Evolutionary conservation across 2,329 filamentous ascomycete genomes (phyloP), one percentile per base, ranked within the genome.

Genomic region (Penicillium brasilianum): DNA sequence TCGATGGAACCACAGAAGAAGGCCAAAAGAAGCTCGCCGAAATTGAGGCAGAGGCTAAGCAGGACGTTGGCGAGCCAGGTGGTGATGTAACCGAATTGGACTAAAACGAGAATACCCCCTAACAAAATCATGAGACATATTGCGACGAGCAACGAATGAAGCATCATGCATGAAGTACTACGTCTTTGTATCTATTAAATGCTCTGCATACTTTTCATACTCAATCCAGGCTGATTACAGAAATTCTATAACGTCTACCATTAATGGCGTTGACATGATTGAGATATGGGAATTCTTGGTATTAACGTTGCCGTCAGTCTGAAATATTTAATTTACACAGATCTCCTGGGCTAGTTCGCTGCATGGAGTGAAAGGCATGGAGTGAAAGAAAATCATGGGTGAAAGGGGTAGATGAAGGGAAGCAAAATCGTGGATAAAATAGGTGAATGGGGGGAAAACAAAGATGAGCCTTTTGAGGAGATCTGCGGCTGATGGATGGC

Each of bases 1-100:
- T 99, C 68, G 95, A 99, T 79, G 92, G 93, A 1, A 99, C 93
- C 49, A 96, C 94, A 2, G 89, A 93, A 73, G 89, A 95, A 74
- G 93, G 93, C 3, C 85, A 89, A 81, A 86, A 88, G 75, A 88
- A 88, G 73, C 83, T 94, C 69, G 89, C 90, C 79, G 87, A 93
- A 66, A 85, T 96, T 62, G 89, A 92, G 75, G 83, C 85, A 28
- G 81, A 85, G 65, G 83, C 70, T 16, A 76, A 70, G 58, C 70
- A 62, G 57, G 71, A 81, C 70, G 77, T 83, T 74, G 76, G 82
- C 76, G 66, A 85, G 66, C 79, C 84, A 76, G 77, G 84, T 74
- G 68, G 80, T 75, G 71, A 85, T 69, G 71, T 82, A 78, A 72
- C 72, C 25, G 73, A 76, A 48, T 61, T 76, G 60, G 72, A 77